Conservation (phyloP, 768 basidiomycete species). For the Psilocybe cubensis region DNA sequence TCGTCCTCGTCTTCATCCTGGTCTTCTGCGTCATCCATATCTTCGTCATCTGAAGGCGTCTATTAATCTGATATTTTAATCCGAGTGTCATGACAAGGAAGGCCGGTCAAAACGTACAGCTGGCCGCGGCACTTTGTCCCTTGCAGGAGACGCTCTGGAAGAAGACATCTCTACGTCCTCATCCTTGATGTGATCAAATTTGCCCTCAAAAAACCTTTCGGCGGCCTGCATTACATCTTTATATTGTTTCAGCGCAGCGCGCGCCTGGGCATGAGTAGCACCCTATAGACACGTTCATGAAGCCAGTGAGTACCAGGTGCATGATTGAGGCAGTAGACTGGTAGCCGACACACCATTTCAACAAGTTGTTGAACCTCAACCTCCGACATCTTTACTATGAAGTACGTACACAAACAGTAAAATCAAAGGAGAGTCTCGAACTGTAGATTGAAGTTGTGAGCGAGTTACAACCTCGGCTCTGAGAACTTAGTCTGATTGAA, state of each 20-base stretch:
- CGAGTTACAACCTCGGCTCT: neutral
- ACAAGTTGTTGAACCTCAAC: conserved; percentile 57
- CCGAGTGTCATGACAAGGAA: neutral
- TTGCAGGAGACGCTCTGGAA: conserved; percentile 2
- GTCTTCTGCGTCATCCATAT: conserved; percentile 48
- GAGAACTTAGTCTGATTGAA: neutral
- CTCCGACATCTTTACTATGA: conserved; percentile 41
- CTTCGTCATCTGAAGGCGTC: conserved; percentile 64
- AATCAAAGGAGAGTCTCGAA: neutral
- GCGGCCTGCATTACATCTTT: conserved; percentile 94
- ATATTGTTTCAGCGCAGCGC: conserved; percentile 77
- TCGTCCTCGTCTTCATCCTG: conserved; percentile 60
- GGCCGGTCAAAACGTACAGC: conserved; percentile 26
- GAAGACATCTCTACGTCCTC: conserved; percentile 53
- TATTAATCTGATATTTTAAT: conserved; percentile 26
- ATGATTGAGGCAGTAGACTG: neutral
- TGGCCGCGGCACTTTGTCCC: conserved; percentile 19
- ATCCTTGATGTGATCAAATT: conserved; percentile 75
- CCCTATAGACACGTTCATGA: conserved; percentile 52
- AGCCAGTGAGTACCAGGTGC: neutral
- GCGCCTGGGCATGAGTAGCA: conserved; percentile 79
- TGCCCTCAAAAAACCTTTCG: conserved; percentile 82
- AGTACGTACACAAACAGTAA: neutral
- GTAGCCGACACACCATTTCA: conserved; percentile 44
- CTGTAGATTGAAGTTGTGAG: neutral